These are phyloP conservation scores for Sclerotinia spermophila DNA, from an alignment of 2,329 filamentous ascomycete species.

Conservation along the genomic window DNA sequence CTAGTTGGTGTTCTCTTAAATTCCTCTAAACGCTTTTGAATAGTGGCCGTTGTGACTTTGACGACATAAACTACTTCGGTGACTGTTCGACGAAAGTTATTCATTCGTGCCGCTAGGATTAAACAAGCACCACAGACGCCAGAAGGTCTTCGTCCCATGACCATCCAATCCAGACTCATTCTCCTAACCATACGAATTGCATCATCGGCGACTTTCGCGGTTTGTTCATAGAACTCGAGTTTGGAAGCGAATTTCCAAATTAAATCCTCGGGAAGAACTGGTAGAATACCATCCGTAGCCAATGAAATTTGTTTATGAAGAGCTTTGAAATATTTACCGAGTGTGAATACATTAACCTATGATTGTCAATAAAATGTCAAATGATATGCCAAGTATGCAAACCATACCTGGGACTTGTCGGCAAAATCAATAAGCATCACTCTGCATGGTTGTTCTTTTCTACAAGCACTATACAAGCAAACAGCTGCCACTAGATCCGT, in stretches of 20 bases:
- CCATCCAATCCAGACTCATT: conserved; percentile 98
- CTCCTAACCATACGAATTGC: conserved; percentile 83
- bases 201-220: conserved; percentile 80
- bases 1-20: conserved; percentile 86
- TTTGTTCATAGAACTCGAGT: conserved; percentile 82
- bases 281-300: conserved; percentile 60
- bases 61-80: conserved; percentile 97
- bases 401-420: conserved; percentile 61
- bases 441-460: conserved; percentile 72
- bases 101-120: conserved; percentile 93
- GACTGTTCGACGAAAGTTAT: conserved; percentile 91
- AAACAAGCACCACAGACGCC: conserved; percentile 93
- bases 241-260: conserved; percentile 88
- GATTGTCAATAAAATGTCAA: not conserved
- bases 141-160: conserved; percentile 86
- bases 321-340: conserved; percentile 86
- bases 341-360: conserved; percentile 81
- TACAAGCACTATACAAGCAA: conserved; percentile 84
- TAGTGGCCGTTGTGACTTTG: conserved; percentile 91
- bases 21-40: conserved; percentile 86
- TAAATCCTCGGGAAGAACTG: conserved; percentile 81
- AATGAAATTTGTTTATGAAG: conserved; percentile 69
- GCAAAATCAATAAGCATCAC: conserved; percentile 95
- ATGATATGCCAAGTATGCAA: conserved; percentile 1
- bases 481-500: conserved; percentile 85